A percentile compares a stretch with the other conserved stretches of the same genome.
phyloP scores from a whole-genome alignment of 352 stramenopile species.

The Phytophthora cactorum region DNA sequence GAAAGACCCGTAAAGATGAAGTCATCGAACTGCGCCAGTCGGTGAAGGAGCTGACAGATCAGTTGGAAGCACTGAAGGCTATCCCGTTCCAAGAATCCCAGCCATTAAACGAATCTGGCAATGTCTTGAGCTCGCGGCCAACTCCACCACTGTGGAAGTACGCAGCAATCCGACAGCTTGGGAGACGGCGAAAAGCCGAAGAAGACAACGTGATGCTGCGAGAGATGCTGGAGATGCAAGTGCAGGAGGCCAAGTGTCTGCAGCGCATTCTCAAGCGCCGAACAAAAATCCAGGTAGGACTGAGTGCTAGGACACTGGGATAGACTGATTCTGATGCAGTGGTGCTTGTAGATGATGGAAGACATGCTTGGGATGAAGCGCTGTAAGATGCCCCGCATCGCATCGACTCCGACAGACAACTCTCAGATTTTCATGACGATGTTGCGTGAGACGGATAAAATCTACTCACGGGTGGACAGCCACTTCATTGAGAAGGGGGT shows the following conservation, averaged over 20 bases:
- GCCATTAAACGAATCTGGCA: not conserved
- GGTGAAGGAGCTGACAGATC: conserved; percentile 8
- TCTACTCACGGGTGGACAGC: conserved; percentile 16
- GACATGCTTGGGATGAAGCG: conserved; percentile 21
- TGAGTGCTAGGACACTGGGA: not conserved
- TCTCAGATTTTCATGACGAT: conserved; percentile 21
- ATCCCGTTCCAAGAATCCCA: not conserved
- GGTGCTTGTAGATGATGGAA: conserved; percentile 15
- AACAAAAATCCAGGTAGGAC: conserved; percentile 31
- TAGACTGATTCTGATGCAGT: not conserved
- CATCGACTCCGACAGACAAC: not conserved
- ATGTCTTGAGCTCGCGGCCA: not conserved
- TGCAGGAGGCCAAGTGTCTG: conserved; percentile 33
- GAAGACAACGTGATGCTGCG: conserved; percentile 31
- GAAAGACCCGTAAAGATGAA: conserved; percentile 20
- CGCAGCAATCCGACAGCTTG: conserved; percentile 24
- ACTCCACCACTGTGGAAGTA: conserved; percentile 28
- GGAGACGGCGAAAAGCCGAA: conserved; percentile 21
- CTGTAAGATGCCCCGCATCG: not conserved
- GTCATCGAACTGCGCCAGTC: conserved; percentile 8
- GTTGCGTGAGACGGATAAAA: conserved; percentile 17
- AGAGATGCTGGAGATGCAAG: conserved; percentile 31
- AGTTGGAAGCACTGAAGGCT: conserved; percentile 16
- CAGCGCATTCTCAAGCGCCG: conserved; percentile 38
- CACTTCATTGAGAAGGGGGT: conserved; percentile 18